Evolutionary conservation across 495 filamentous ascomycete species (phyloP), one percentile per base, ranked within the genome.

Genomic region (Podospora fimiseda): DNA sequence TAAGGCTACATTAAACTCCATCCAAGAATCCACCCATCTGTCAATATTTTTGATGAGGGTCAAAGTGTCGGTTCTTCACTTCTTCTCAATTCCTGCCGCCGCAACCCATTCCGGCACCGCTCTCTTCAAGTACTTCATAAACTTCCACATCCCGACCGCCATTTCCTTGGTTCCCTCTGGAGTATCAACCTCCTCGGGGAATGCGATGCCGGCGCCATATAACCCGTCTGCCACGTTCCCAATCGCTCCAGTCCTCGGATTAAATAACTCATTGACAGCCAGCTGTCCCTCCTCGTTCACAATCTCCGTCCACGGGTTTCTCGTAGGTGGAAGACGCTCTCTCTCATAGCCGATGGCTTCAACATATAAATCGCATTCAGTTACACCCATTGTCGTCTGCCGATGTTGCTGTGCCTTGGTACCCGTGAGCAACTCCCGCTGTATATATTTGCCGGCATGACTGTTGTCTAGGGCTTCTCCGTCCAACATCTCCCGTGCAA

Each of bases 361-460:
- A 6, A 64, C 41, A 22, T 60, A 50, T 15, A 43, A 53, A 15
- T 57, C 48, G 33, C 57, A 56, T 54, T 50, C 39, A 60, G 48
- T 7, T 48, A 16, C 40, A 16, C 21, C 24, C 13, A 59, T 27
- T 16, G 37, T 18, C 18, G 51, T 23, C 38, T 18, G 14, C 39
- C 52, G 48, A 14, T 16, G 19, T 22, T 60, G n/a, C n/a, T n/a
- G n/a, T n/a, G n/a, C 53, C 11, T 22, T 13, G 9, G 37, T 22
- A 8, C 44, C 51, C 1, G 19, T 27, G 44, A 15, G 41, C 30
- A 57, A 53, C 2, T 55, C 19, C 16, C 59, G 45, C 19, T 52
- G 60, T 50, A 82, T 73, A 43, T 79, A 76, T n/a, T 77, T 66
- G 42, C 61, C 76, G 2, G 76, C 79, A 3, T 72, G 71, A 16